phyloP scores from a whole-genome alignment of 768 basidiomycete genomes.

The Tephrocybe sp. region DNA sequence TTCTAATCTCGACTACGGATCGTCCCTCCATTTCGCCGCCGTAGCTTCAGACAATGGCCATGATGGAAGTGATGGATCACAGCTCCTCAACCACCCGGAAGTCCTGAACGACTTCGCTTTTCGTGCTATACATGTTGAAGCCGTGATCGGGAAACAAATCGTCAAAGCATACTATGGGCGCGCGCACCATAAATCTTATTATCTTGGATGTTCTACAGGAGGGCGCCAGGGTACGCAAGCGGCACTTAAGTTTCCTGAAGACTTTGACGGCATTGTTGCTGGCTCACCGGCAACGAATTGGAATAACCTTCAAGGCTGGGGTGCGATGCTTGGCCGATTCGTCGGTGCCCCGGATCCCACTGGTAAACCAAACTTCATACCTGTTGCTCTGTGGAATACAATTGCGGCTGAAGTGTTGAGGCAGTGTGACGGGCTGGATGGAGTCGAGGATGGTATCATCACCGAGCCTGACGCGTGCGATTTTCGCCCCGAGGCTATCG shows the following conservation, averaged over 20 bases:
- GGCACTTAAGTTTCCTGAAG: slow-evolving; percentile 13
- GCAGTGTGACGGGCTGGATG: slow-evolving; percentile 15
- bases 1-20: slow-evolving; percentile 8
- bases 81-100: slow-evolving; percentile 9
- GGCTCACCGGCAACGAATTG: slow-evolving; percentile 5
- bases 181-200: slow-evolving; percentile 10
- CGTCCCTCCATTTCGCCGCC: slow-evolving; percentile 6
- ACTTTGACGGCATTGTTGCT: slow-evolving; percentile 15
- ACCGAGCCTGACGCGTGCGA: slow-evolving; percentile 14
- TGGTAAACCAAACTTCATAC: slow-evolving; percentile 2
- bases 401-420: slow-evolving; percentile 9
- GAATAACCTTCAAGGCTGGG: slow-evolving; percentile 5
- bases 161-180: slow-evolving; percentile 11
- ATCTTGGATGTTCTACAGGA: slow-evolving; percentile 15
- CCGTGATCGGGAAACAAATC: slow-evolving; percentile 11
- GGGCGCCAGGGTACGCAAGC: slow-evolving; percentile 15
- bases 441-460: slow-evolving; percentile 14
- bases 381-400: slow-evolving; percentile 2
- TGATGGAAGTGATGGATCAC: not conserved
- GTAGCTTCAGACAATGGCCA: slow-evolving; percentile 9
- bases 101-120: slow-evolving; percentile 15
- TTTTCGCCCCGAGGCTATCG: slow-evolving; percentile 10
- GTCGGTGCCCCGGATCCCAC: slow-evolving; percentile 2
- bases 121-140: slow-evolving; percentile 11
- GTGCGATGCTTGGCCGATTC: not conserved